A percentile compares a stretch with the other conserved stretches of the same genome.
phyloP scores from a whole-genome alignment of 225 moss, liverwort and hornwort genomes.

The Polytrichum commune region DNA sequence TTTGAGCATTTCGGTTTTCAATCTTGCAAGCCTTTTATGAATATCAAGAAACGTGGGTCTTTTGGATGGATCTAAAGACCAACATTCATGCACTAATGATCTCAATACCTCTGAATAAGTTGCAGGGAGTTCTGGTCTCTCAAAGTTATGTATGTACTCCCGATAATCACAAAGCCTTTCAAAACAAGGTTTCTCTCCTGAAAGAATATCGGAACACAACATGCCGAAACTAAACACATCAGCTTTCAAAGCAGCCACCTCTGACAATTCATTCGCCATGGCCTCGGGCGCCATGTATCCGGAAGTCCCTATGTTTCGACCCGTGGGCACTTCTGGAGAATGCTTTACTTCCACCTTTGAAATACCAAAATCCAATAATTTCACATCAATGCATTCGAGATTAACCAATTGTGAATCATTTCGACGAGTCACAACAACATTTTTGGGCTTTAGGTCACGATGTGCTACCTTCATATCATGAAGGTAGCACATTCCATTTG shows the following conservation, averaged over 20 bases:
- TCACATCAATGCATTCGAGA: background rate
- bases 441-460: slow-evolving; percentile 6
- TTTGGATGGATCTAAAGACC: background rate
- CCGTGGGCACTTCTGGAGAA: background rate
- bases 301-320: background rate
- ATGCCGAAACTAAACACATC: background rate
- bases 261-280: no score
- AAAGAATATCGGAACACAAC: background rate
- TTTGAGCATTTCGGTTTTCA: background rate
- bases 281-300: slow-evolving; percentile 7
- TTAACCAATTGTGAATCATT: background rate
- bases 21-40: background rate
- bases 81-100: background rate
- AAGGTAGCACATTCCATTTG: slow-evolving; percentile 10
- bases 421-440: background rate
- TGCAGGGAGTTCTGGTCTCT: background rate
- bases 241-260: background rate
- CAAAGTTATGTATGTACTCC: background rate
- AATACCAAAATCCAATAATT: slow-evolving; percentile 5
- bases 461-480: slow-evolving; percentile 9
- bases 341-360: slow-evolving; percentile 3
- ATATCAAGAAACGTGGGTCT: background rate
- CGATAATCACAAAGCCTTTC: background rate
- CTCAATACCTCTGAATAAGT: background rate
- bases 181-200: background rate